Evolutionary conservation across 1,139 yeast genomes (phyloP).

Genomic region (Debaryomyces subglobosus): DNA sequence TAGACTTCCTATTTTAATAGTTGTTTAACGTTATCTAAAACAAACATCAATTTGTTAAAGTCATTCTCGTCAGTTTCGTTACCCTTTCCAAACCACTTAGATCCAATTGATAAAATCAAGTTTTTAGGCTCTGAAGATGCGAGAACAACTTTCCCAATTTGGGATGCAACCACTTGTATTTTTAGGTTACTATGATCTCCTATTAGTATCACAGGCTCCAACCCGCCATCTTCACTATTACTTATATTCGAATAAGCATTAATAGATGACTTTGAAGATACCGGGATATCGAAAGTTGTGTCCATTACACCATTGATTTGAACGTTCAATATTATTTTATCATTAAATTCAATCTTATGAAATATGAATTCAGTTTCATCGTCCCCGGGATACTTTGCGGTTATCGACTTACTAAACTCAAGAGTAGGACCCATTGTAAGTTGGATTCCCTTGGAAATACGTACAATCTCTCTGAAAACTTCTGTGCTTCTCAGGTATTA

Average conservation of each 20-base stretch:
- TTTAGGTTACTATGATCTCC: slow-evolving; percentile 47
- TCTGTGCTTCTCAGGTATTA: background rate
- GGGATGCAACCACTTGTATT: slow-evolving; percentile 45
- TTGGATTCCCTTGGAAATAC: background rate
- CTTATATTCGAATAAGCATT: slow-evolving; percentile 16
- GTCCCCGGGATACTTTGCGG: slow-evolving; percentile 18
- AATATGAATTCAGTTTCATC: slow-evolving; percentile 27
- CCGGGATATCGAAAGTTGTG: slow-evolving; percentile 45
- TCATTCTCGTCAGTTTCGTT: slow-evolving; percentile 36
- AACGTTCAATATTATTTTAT: slow-evolving; percentile 39
- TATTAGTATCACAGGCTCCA: slow-evolving; percentile 43
- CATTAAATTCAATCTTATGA: slow-evolving; percentile 40
- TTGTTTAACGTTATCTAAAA: slow-evolving; percentile 36
- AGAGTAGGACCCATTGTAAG: background rate
- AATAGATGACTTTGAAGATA: slow-evolving; percentile 37
- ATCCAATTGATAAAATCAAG: slow-evolving; percentile 42
- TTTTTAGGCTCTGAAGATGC: slow-evolving; percentile 32
- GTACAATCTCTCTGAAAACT: background rate
- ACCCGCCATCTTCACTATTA: slow-evolving; percentile 26
- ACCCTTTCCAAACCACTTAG: slow-evolving; percentile 49
- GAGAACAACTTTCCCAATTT: slow-evolving; percentile 41
- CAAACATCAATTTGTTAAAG: slow-evolving; percentile 46
- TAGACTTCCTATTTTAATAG: slow-evolving; percentile 13
- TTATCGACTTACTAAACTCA: slow-evolving; percentile 12
- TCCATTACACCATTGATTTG: slow-evolving; percentile 44